Conservation (phyloP, 148 eudicot species). For the Rhododendron simsii region DNA sequence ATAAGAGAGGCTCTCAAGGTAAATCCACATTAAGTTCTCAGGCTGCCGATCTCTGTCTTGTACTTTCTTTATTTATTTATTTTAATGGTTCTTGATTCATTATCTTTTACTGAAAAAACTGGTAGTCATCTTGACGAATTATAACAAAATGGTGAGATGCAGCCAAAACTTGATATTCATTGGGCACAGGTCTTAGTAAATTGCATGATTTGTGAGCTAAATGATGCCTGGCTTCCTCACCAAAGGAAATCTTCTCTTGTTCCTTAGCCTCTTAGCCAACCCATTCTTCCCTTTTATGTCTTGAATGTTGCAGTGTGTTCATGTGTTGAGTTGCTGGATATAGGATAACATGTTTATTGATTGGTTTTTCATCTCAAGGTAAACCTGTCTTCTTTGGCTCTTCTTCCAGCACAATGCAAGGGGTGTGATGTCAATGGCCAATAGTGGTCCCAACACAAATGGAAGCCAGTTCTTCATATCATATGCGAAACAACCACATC, state of each 20-base stretch:
- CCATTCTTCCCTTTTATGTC: slow-evolving; percentile 30
- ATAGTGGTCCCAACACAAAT: slow-evolving; percentile 89
- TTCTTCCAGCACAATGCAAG: slow-evolving; percentile 83
- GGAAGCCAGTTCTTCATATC: slow-evolving; percentile 92
- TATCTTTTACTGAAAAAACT: neutral
- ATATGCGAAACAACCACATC: slow-evolving; percentile 96
- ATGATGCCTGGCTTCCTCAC: neutral
- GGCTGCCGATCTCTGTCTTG: neutral
- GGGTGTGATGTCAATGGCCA: slow-evolving; percentile 90
- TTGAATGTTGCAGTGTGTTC: neutral
- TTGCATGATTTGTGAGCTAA: neutral
- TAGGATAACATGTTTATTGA: neutral
- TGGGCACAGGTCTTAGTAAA: neutral
- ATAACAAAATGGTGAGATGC: neutral
- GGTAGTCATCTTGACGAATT: neutral
- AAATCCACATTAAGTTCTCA: neutral
- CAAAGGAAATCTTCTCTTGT: neutral
- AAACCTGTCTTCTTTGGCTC: slow-evolving; percentile 11
- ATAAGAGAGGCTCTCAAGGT: slow-evolving; percentile 97
- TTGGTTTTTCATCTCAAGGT: neutral
- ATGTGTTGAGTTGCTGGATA: neutral
- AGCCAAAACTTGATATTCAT: neutral
- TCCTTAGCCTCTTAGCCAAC: slow-evolving; percentile 10
- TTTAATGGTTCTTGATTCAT: neutral
- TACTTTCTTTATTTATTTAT: neutral